Evolutionary conservation across 768 basidiomycete species (phyloP).

Genomic region (Termitomyces titanicus): DNA sequence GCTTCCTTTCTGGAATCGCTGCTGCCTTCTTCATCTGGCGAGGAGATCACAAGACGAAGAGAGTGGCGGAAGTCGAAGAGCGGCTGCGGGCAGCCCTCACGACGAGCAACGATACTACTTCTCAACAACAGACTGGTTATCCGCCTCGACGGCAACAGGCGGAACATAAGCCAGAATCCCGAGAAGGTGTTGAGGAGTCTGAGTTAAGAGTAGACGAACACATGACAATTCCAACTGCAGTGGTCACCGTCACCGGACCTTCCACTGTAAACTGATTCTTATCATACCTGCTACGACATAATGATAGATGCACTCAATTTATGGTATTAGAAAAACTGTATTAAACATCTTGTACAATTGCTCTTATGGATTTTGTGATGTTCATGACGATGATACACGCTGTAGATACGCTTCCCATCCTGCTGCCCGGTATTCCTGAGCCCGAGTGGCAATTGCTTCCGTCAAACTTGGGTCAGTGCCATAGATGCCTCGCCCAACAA

Average conservation of each 20-base stretch:
- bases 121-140: background rate
- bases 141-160: background rate
- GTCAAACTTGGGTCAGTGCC: conserved; percentile 50
- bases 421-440: conserved; percentile 78
- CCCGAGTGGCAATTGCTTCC: conserved; percentile 53
- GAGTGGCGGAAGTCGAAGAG: conserved; percentile 60
- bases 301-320: background rate
- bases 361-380: background rate
- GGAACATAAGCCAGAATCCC: conserved; percentile 6
- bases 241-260: conserved; percentile 13
- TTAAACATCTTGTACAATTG: background rate
- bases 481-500: conserved; percentile 95
- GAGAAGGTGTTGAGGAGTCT: conserved; percentile 13
- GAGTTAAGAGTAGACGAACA: conserved; percentile 33
- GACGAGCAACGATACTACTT: background rate
- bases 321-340: background rate
- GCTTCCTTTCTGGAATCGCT: conserved; percentile 74
- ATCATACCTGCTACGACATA: background rate
- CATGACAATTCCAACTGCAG: conserved; percentile 31
- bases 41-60: conserved; percentile 67
- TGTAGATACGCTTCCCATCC: conserved; percentile 91
- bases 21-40: conserved; percentile 74
- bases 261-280: conserved; percentile 5
- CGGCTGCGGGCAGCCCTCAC: conserved; percentile 47
- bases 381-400: conserved; percentile 30